phyloP scores from a whole-genome alignment of 1,284 basidiomycete species.

The Anthracocystis walkeri region DNA sequence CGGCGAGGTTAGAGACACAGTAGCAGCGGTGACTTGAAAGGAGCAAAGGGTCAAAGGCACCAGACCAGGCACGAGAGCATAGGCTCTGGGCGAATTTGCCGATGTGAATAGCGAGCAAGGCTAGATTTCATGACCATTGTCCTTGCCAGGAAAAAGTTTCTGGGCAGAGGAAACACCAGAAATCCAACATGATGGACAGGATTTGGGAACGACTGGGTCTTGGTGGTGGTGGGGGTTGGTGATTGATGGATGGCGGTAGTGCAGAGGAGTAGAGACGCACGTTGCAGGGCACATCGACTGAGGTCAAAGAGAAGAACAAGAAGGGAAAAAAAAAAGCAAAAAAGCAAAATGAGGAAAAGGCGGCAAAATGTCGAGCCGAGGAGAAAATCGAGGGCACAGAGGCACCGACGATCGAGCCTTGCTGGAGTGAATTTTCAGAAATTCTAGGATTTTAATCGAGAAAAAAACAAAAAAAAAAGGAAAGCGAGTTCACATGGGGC shows the following conservation, averaged over 20 bases:
- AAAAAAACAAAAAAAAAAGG: neutral
- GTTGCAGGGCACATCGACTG: neutral
- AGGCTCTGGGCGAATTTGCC: no score
- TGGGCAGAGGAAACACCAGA: neutral
- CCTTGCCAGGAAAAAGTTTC: no score
- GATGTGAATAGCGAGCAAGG: neutral
- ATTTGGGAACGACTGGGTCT: no score
- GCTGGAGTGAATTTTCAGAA: neutral
- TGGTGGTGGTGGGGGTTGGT: neutral
- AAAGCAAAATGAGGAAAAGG: neutral
- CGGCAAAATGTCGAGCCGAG: neutral
- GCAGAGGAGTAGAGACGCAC: neutral
- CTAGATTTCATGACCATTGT: neutral
- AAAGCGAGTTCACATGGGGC: neutral
- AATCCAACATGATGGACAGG: neutral
- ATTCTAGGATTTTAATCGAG: neutral
- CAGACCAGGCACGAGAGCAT: constrained; percentile 14
- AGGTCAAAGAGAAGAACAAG: constrained; percentile 3
- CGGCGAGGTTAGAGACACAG: neutral
- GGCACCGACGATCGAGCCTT: constrained; percentile 2
- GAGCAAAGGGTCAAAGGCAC: constrained; percentile 5
- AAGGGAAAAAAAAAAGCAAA: neutral
- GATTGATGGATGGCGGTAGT: neutral
- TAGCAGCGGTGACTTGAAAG: constrained; percentile 1
- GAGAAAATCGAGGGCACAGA: neutral